Evolutionary conservation across 1,284 basidiomycete genomes (phyloP).

Genomic region (Puccinia novopanici): DNA sequence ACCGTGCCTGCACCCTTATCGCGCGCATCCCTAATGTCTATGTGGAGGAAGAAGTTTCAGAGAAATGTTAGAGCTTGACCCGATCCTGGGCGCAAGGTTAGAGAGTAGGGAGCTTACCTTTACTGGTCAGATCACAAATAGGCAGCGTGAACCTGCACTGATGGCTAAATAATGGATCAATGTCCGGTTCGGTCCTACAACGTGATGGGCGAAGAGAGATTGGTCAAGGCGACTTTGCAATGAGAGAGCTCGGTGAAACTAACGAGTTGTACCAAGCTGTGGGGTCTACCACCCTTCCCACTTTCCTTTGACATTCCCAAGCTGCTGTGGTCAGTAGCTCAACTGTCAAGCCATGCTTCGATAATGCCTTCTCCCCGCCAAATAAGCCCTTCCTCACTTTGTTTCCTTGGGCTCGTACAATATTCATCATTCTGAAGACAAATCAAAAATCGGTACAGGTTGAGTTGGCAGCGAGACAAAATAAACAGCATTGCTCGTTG

Average conservation of each 20-base stretch:
- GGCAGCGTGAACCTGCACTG: conserved; percentile 50
- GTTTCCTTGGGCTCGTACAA: conserved; percentile 46
- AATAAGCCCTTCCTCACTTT: conserved; percentile 27
- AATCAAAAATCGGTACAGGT: neutral
- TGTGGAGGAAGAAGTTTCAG: neutral
- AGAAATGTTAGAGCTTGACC: neutral
- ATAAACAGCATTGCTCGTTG: neutral
- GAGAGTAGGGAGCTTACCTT: conserved; percentile 3
- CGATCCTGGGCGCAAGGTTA: neutral
- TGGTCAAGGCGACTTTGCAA: neutral
- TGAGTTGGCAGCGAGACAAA: neutral
- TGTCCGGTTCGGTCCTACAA: conserved; percentile 35
- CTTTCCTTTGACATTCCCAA: conserved; percentile 42
- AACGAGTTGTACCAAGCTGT: conserved; percentile 41
- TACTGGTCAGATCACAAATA: conserved; percentile 45
- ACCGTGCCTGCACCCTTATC: conserved; percentile 43
- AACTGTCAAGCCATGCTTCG: conserved; percentile 29
- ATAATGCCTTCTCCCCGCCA: conserved; percentile 32
- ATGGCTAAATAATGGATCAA: conserved; percentile 28
- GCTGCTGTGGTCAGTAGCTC: conserved; percentile 34
- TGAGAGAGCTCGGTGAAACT: neutral
- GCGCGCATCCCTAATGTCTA: conserved; percentile 32
- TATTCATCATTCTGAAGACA: conserved; percentile 46
- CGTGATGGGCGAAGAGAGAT: neutral
- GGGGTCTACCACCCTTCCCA: conserved; percentile 27